Evolutionary conservation across 75 land plant species (phyloP).

Genomic region (Pinus albicaulis): DNA sequence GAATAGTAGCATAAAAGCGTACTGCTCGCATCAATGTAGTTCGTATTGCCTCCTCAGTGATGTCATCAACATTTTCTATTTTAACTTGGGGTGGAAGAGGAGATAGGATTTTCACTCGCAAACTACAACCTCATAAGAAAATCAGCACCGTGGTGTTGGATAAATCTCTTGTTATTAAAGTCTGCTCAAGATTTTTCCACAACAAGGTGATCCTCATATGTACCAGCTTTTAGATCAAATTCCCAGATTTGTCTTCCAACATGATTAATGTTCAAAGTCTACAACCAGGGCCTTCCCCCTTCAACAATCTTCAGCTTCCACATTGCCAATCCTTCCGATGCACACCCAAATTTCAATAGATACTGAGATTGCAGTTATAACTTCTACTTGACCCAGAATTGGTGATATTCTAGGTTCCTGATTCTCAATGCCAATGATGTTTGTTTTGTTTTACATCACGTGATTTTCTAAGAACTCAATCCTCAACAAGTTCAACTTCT

Average conservation of each 20-base stretch:
- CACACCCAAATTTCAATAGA: no score
- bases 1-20: slow-evolving; percentile 51
- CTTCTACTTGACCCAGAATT: no score
- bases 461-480: no score
- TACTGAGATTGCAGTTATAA: no score
- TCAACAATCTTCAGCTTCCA: slow-evolving; percentile 85
- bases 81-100: slow-evolving; percentile 40
- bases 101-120: slow-evolving; percentile 57
- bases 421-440: no score
- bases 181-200: slow-evolving; percentile 51
- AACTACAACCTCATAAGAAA: slow-evolving; percentile 73
- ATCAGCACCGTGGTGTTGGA: slow-evolving; percentile 62
- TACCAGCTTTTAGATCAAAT: slow-evolving; percentile 57
- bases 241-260: slow-evolving; percentile 81
- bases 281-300: slow-evolving; percentile 55
- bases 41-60: slow-evolving; percentile 53
- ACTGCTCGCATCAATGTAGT: slow-evolving; percentile 60
- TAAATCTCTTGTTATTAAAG: slow-evolving; percentile 46
- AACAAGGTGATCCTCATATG: slow-evolving; percentile 43
- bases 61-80: slow-evolving; percentile 34
- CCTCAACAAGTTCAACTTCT: no score
- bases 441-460: no score
- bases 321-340: slow-evolving; percentile 53
- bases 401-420: no score
- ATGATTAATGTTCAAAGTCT: slow-evolving; percentile 46